phyloP scores from a whole-genome alignment of 2,329 filamentous ascomycete genomes.

The Fusarium circinatum region DNA sequence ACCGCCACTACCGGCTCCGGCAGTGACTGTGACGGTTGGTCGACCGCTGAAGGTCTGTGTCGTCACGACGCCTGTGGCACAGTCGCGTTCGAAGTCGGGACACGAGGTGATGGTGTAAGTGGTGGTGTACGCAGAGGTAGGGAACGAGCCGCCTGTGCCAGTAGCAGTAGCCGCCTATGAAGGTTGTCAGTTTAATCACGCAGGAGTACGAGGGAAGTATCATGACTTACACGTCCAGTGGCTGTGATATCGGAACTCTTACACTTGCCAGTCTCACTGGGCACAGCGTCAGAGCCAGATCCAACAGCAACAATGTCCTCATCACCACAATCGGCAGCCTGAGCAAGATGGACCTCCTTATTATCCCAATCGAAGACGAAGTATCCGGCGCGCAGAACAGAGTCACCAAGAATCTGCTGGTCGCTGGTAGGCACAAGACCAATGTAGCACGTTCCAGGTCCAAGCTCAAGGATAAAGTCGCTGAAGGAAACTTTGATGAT shows the following conservation, averaged over 20 bases:
- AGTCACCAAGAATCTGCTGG: constrained; percentile 57
- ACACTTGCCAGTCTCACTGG: constrained; percentile 50
- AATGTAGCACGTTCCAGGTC: constrained; percentile 53
- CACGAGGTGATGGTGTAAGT: constrained; percentile 45
- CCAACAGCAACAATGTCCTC: constrained; percentile 52
- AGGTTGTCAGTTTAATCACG: not conserved
- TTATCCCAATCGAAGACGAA: constrained; percentile 61
- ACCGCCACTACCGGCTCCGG: constrained; percentile 6
- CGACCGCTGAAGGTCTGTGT: constrained; percentile 39
- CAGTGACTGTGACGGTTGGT: constrained; percentile 37
- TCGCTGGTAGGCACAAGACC: constrained; percentile 54
- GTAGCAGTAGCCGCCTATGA: constrained; percentile 15
- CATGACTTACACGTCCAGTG: constrained; percentile 11
- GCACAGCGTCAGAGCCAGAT: constrained; percentile 47
- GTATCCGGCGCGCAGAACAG: constrained; percentile 56
- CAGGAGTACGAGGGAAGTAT: not conserved
- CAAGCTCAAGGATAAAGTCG: constrained; percentile 62
- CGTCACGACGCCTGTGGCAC: constrained; percentile 41
- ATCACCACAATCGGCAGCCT: constrained; percentile 54
- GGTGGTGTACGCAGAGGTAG: constrained; percentile 38
- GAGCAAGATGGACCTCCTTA: constrained; percentile 52
- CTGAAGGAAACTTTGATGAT: constrained; percentile 55
- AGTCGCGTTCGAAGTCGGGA: constrained; percentile 35
- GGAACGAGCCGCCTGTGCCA: constrained; percentile 12
- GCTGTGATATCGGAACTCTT: constrained; percentile 43